Evolutionary conservation across 441 rosid genomes (phyloP).

Genomic region (Theobroma grandiflorum): DNA sequence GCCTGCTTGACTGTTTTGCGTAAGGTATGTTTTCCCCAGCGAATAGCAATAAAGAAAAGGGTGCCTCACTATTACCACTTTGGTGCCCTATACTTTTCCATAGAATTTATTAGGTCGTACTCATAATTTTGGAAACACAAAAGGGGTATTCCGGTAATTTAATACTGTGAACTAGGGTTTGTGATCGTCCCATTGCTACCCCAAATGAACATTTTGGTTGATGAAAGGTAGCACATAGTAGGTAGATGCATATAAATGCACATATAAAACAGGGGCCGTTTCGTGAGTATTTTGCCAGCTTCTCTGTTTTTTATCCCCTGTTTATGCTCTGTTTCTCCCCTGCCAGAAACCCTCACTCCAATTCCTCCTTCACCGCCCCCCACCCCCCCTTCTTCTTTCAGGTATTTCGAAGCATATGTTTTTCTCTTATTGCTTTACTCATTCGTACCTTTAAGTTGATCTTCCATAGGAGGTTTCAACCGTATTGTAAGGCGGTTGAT

Average conservation of each 20-base stretch:
- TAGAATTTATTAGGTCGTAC: background rate
- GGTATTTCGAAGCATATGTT: background rate
- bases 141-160: constrained; percentile 17
- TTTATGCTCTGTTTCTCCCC: constrained; percentile 17
- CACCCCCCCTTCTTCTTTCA: background rate
- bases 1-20: background rate
- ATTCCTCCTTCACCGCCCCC: background rate
- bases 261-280: background rate
- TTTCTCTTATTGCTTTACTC: background rate
- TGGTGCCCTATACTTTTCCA: background rate
- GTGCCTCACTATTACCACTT: background rate
- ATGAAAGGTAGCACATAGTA: background rate
- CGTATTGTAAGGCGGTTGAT: background rate
- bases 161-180: constrained; percentile 19
- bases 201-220: background rate
- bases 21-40: background rate
- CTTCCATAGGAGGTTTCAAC: constrained; percentile 7
- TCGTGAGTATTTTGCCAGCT: background rate
- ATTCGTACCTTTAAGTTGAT: background rate
- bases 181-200: background rate
- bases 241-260: background rate
- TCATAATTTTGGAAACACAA: background rate
- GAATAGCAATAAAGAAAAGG: background rate
- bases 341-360: constrained; percentile 7
- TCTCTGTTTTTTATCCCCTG: constrained; percentile 2